Base-by-base conservation (phyloP, 768 basidiomycete genomes). In the Russula abietina region DNA sequence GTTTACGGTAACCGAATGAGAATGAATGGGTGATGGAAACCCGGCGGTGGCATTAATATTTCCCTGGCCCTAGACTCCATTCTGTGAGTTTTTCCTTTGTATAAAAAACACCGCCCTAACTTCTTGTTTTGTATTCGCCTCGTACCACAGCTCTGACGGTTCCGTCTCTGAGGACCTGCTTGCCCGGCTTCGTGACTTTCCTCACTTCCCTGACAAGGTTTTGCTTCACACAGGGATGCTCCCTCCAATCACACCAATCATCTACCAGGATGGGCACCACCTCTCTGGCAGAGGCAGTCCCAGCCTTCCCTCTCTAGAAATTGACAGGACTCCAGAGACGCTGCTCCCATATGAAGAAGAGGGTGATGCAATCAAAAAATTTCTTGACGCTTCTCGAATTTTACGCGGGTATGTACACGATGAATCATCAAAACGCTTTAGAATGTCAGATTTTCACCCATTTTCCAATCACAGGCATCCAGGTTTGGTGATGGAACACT, bases 401-500 rank as follows among this genome's bases (percentile, higher is more conserved):
- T 45, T 59, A 30, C 58, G 24, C 32, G 49, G 22, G 62, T 55
- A 41, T 12, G 61, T 52, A 32, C n/a, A 33, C 5, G 17, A 2
- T 36, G 16, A 14, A 4, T 16, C 38, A 39, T 17, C 38, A 39
- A 17, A 14, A 3, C 28, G 12, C 11, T 38, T 45, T 4, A n/a
- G 17, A n/a, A 49, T 53, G 26, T 32, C 53, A 55, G 7, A 3
- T 17, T 12, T 45, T 43, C 19, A 17, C 16, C 11, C 43, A 50
- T 32, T 52, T 22, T 48, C 57, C 50, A 54, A 54, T 38, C 9
- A 10, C 41, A 59, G 65, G 16, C 61, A 55, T n/a, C 61, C 65
- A 6, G 61, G 59, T 10, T 24, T 64, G 49, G 53, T 63, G 30
- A 55, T 65, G 61, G 61, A 63, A 14, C 61, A 59, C 30, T 59